Evolutionary conservation across 2,329 filamentous ascomycete genomes (phyloP).

Genomic region (Fusarium veterinarium): DNA sequence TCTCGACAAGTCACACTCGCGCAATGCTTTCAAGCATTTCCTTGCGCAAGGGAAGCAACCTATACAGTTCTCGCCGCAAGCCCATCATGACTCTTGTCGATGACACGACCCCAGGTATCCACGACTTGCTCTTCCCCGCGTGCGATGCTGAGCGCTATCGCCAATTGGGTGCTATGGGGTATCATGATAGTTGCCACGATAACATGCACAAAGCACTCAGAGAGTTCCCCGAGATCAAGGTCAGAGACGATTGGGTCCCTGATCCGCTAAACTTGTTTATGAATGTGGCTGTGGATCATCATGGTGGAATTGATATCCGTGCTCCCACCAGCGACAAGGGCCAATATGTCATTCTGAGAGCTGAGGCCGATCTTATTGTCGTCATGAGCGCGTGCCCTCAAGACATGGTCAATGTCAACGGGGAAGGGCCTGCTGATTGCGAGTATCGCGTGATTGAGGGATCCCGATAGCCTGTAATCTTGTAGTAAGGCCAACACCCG

Average conservation of each 20-base stretch:
- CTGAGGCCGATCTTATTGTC: rapidly evolving
- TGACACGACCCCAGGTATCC: background rate
- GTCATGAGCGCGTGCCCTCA: background rate
- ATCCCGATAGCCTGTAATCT: background rate
- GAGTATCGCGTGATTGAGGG: background rate
- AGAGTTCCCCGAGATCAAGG: background rate
- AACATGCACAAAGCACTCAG: background rate
- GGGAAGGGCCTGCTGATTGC: background rate
- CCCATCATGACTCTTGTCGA: background rate
- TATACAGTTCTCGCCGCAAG: background rate
- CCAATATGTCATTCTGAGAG: background rate
- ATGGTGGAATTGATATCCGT: background rate
- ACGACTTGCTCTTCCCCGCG: background rate
- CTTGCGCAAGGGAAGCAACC: rapidly evolving
- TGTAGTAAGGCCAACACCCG: too few relatives aligned
- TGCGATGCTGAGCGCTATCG: background rate
- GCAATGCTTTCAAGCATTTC: background rate
- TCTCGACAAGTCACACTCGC: background rate
- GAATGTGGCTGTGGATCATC: background rate
- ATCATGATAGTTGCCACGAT: background rate
- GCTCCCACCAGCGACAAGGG: background rate
- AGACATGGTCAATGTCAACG: background rate
- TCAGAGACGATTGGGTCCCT: background rate
- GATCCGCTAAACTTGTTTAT: background rate
- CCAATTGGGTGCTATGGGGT: background rate